These are phyloP conservation scores for Backusella tuberculispora DNA, from an alignment of 192 early-diverging fungal genomes.

Conservation along the genomic window DNA sequence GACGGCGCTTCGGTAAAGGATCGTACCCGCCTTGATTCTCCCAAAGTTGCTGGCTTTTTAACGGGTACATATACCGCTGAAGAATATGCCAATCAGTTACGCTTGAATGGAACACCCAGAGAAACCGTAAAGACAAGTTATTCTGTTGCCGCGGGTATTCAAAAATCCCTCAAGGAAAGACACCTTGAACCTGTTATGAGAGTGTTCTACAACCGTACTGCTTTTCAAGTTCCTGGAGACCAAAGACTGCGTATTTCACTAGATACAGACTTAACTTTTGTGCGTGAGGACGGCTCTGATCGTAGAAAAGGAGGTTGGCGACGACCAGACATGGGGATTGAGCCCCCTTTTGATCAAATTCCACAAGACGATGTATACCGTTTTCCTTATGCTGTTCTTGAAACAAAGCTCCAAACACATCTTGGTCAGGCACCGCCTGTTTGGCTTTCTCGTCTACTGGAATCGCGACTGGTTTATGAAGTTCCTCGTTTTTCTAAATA, in stretches of 20 bases:
- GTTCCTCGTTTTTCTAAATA: slow-evolving; percentile 55
- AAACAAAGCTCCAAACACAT: slow-evolving; percentile 88
- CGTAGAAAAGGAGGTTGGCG: slow-evolving; percentile 90
- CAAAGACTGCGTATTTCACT: slow-evolving; percentile 90
- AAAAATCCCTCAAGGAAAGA: slow-evolving; percentile 59
- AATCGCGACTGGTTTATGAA: slow-evolving; percentile 44
- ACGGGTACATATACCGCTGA: slow-evolving; percentile 64
- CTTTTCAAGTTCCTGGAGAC: slow-evolving; percentile 99
- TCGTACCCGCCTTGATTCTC: slow-evolving; percentile 90
- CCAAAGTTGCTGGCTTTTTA: slow-evolving; percentile 84
- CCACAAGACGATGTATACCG: slow-evolving; percentile 62
- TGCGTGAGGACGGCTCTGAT: slow-evolving; percentile 87
- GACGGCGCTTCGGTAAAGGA: slow-evolving; percentile 92
- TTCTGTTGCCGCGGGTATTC: slow-evolving; percentile 49
- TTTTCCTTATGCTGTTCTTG: slow-evolving; percentile 89
- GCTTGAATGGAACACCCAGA: slow-evolving; percentile 6
- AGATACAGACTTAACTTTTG: slow-evolving; percentile 94
- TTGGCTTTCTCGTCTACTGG: slow-evolving; percentile 81
- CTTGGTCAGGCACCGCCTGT: slow-evolving; percentile 75
- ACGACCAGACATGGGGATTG: slow-evolving; percentile 79
- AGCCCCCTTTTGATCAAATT: slow-evolving; percentile 81
- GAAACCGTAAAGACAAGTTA: slow-evolving; percentile 39
- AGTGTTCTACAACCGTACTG: slow-evolving; percentile 96
- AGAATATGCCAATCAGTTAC: slow-evolving; percentile 12
- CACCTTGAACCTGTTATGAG: slow-evolving; percentile 69